Conservation (phyloP, 1,284 basidiomycete genomes). For the Singerocomus inundabilis region DNA sequence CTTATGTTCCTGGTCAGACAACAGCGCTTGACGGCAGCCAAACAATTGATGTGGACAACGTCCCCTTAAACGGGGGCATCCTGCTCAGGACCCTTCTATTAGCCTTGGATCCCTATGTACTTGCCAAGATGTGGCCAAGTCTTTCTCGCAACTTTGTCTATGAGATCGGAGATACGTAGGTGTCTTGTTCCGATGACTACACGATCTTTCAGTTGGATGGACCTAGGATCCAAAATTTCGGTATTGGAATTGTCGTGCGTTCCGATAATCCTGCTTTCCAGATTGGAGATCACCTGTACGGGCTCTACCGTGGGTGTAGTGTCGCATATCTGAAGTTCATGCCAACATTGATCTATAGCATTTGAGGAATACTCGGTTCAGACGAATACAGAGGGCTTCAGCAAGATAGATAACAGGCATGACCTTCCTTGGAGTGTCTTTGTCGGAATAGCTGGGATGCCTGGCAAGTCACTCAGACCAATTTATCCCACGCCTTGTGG, state of each 20-base stretch:
- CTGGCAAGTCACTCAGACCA: neutral
- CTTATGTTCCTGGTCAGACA: constrained; percentile 11
- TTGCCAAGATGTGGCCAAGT: constrained; percentile 2
- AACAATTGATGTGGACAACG: constrained; percentile 15
- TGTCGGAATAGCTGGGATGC: constrained; percentile 14
- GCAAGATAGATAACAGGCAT: constrained; percentile 18
- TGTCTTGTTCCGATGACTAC: neutral
- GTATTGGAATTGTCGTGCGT: constrained; percentile 16
- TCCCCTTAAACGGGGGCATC: constrained; percentile 15
- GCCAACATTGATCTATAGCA: constrained; percentile 6
- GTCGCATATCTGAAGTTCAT: too few species aligned
- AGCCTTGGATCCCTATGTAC: constrained; percentile 11
- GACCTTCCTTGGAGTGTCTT: constrained; percentile 19
- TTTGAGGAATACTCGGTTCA: constrained; percentile 22
- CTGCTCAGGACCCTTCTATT: constrained; percentile 20
- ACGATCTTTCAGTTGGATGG: neutral
- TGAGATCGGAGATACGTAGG: constrained; percentile 14
- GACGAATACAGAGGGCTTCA: neutral
- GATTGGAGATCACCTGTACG: constrained; percentile 16
- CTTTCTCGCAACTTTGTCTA: constrained; percentile 2
- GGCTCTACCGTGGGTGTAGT: constrained; percentile 9
- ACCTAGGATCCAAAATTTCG: constrained; percentile 5
- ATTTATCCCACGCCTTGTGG: neutral
- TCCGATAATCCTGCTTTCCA: constrained; percentile 18
- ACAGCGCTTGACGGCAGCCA: constrained; percentile 12